phyloP scores from a whole-genome alignment of 192 early-diverging fungal species.

The Obelidium mucronatum region DNA sequence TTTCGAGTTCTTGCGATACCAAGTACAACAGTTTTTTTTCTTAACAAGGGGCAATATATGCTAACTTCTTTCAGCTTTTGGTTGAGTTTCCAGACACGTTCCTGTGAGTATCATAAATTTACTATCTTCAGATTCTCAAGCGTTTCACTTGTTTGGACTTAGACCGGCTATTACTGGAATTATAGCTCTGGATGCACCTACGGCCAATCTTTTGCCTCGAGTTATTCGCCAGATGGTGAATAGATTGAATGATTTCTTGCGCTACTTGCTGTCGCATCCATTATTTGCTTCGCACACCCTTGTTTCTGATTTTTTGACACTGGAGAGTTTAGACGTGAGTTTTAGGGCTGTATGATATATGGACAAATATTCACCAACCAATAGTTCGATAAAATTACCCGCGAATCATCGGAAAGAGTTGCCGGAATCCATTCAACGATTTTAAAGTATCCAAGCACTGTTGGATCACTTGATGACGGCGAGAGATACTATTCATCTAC shows the following conservation, averaged over 20 bases:
- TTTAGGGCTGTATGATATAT: too few relatives aligned
- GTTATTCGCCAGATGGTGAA: slow-evolving; percentile 31
- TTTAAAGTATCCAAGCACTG: slow-evolving; percentile 32
- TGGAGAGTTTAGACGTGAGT: slow-evolving; percentile 37
- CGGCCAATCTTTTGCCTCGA: neutral
- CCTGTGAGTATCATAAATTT: slow-evolving; percentile 26
- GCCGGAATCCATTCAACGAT: slow-evolving; percentile 9
- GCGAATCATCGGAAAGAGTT: slow-evolving; percentile 17
- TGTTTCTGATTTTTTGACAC: slow-evolving; percentile 36
- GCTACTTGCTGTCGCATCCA: slow-evolving; percentile 41
- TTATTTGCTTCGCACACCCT: slow-evolving; percentile 33
- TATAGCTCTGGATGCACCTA: neutral
- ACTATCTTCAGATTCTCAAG: neutral
- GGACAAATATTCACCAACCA: neutral
- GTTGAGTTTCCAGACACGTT: slow-evolving; percentile 40
- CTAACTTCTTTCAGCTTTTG: slow-evolving; percentile 11
- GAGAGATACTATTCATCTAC: neutral
- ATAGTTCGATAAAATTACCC: neutral
- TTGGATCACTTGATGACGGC: slow-evolving; percentile 10
- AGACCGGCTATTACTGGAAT: slow-evolving; percentile 32
- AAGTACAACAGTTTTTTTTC: slow-evolving; percentile 18
- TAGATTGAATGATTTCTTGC: slow-evolving; percentile 36
- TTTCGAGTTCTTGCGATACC: slow-evolving; percentile 41
- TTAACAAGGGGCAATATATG: too few relatives aligned
- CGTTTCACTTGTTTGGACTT: neutral